These are phyloP conservation scores for Daedaleopsis nitida DNA, from an alignment of 768 basidiomycete genomes.

Conservation along the genomic window DNA sequence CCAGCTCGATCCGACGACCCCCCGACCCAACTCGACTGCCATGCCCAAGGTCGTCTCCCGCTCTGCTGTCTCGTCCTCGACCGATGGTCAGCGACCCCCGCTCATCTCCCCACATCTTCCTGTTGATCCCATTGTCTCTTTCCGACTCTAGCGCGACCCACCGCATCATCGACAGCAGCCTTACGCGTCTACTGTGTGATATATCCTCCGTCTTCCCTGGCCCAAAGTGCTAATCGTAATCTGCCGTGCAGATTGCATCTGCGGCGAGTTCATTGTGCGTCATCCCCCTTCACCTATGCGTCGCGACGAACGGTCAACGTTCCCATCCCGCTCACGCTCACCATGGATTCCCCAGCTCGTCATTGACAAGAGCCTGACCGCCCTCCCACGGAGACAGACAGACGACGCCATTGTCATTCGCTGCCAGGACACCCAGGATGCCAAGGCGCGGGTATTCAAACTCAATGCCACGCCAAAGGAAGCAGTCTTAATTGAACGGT, in stretches of 20 bases:
- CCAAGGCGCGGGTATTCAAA: slow-evolving; percentile 79
- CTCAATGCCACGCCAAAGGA: slow-evolving; percentile 73
- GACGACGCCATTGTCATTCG: slow-evolving; percentile 84
- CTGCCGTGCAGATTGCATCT: slow-evolving; percentile 68
- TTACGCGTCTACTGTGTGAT: slow-evolving; percentile 80
- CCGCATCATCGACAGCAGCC: slow-evolving; percentile 74
- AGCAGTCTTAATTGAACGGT: slow-evolving; percentile 81
- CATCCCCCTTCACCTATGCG: neutral
- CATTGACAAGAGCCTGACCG: slow-evolving; percentile 71
- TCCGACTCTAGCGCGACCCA: slow-evolving; percentile 62
- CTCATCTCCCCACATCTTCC: slow-evolving; percentile 5
- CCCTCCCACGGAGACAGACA: slow-evolving; percentile 70
- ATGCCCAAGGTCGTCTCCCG: slow-evolving; percentile 96
- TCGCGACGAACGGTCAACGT: neutral
- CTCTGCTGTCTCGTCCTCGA: slow-evolving; percentile 85
- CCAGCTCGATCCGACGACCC: too few relatives aligned
- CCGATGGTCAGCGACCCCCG: slow-evolving; percentile 60
- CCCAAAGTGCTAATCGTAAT: slow-evolving; percentile 12
- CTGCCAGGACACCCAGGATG: slow-evolving; percentile 59
- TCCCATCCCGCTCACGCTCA: neutral
- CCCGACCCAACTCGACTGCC: slow-evolving; percentile 1
- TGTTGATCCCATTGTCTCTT: slow-evolving; percentile 4
- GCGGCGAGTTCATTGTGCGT: slow-evolving; percentile 84
- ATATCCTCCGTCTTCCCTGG: slow-evolving; percentile 21
- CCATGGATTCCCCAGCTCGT: slow-evolving; percentile 58